These are phyloP conservation scores for Emergomyces orientalis DNA, from an alignment of 2,329 filamentous ascomycete species.

Conservation along the genomic window DNA sequence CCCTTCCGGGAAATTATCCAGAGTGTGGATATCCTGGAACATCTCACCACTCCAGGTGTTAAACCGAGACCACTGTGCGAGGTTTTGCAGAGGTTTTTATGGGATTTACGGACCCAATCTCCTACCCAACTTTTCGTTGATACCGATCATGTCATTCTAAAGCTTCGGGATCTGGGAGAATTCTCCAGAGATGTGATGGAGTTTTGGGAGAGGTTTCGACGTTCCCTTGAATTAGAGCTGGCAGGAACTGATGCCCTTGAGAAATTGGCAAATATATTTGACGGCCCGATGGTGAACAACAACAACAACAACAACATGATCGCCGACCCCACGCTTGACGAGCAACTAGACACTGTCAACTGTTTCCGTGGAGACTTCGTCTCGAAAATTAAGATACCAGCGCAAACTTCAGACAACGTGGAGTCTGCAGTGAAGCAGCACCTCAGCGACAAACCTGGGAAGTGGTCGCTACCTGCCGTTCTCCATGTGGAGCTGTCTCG, in stretches of 20 bases:
- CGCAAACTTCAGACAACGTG: constrained; percentile 28
- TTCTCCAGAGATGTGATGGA: constrained; percentile 46
- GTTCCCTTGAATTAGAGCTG: constrained; percentile 45
- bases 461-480: constrained; percentile 40
- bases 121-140: constrained; percentile 32
- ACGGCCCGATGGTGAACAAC: constrained; percentile 23
- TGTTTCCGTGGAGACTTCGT: constrained; percentile 29
- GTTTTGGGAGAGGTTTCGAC: constrained; percentile 46
- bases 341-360: constrained; percentile 26
- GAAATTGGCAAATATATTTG: constrained; percentile 40
- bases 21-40: constrained; percentile 38
- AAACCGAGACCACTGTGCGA: constrained; percentile 44
- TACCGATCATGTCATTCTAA: constrained; percentile 34
- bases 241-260: constrained; percentile 35
- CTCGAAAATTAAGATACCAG: constrained; percentile 31
- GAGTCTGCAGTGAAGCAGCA: constrained; percentile 29
- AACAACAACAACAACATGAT: not conserved
- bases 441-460: constrained; percentile 27
- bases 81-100: constrained; percentile 45
- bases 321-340: constrained; percentile 19
- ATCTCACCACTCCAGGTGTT: constrained; percentile 36
- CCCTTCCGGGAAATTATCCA: constrained; percentile 51
- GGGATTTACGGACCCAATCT: constrained; percentile 40
- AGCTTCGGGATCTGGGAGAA: constrained; percentile 34
- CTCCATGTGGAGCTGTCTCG: constrained; percentile 49